Conservation (phyloP, 2,329 filamentous ascomycete species). For the Aspergillus quadrilineatus region DNA sequence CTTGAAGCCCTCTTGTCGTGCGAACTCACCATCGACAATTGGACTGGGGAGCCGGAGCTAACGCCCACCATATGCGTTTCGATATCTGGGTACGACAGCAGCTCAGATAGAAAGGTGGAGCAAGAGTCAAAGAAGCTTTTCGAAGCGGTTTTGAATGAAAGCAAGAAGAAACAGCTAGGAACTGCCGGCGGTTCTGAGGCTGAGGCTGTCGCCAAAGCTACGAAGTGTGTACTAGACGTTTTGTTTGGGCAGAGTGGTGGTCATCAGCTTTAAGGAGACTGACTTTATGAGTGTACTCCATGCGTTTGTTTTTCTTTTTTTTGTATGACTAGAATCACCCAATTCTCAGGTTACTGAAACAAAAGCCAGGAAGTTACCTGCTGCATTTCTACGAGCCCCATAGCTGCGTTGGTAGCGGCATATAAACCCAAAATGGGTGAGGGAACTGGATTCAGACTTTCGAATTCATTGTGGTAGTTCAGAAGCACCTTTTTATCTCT, state of each 20-base stretch:
- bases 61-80: constrained; percentile 37
- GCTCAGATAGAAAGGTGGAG: constrained; percentile 30
- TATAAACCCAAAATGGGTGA: too few species aligned
- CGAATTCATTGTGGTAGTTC: constrained; percentile 36
- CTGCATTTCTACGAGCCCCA: too few species aligned
- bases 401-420: too few species aligned
- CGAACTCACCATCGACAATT: constrained; percentile 36
- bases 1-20: constrained; percentile 36
- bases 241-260: constrained; percentile 27
- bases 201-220: constrained; percentile 35
- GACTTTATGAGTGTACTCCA: constrained; percentile 1
- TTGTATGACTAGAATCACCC: too few species aligned
- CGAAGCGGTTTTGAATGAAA: constrained; percentile 32
- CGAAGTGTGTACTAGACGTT: constrained; percentile 34
- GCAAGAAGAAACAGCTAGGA: constrained; percentile 5
- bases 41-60: constrained; percentile 43
- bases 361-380: too few species aligned
- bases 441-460: constrained; percentile 30
- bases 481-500: constrained; percentile 30
- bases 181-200: constrained; percentile 21
- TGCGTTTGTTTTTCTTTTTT: not conserved
- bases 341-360: too few species aligned
- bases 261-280: not conserved
- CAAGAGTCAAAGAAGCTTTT: constrained; percentile 42
- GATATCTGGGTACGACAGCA: constrained; percentile 2